Evolutionary conservation across 2,329 filamentous ascomycete genomes (phyloP), one percentile per base, ranked within the genome.

Genomic region (Pseudogymnoascus sp.): DNA sequence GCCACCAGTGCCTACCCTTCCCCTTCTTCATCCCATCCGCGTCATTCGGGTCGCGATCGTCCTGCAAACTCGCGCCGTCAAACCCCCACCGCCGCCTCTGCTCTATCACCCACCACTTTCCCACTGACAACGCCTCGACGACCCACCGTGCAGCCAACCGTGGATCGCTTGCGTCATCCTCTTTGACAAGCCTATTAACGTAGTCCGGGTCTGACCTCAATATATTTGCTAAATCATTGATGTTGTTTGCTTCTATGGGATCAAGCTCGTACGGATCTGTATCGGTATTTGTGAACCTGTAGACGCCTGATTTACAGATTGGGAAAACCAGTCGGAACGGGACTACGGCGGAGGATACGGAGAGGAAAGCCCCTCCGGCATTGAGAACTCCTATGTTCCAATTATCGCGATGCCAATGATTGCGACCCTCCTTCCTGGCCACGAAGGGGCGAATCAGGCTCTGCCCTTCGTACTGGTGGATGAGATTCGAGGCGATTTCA

Each of bases 401-500:
- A 21, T 21, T 21, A 21, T 21, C 21, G 21, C 21, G 21, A 21
- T 21, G 21, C 21, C 21, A 21, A 21, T 21, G 21, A 35, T 29
- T 63, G 63, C 74, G 72, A 5, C 72, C 71, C 55, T 72, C 70
- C 15, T 74, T 68, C 12, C 69, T 63, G 13, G 70, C 58, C 36
- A 73, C 69, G 62, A 73, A 76, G 1, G 75, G 74, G 7, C 77
- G 74, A 59, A 79, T 73, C n/a, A 79, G 70, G 0, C 76, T 78
- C 64, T 79, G 77, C 9, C 76, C 77, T 70, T 79, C 75, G 67
- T 79, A 79, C 42, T 78, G 70, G 15, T 75, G 72, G 8, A 77
- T 71, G 3, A 80, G 68, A 60, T 77, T 73, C 5, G 68, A 66
- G n/a, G 75, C 76, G 1, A 72, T 72, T 1, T 67, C 62, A 2